Evolutionary conservation across 1,284 basidiomycete genomes (phyloP).

Genomic region (Omphalotus olearius): DNA sequence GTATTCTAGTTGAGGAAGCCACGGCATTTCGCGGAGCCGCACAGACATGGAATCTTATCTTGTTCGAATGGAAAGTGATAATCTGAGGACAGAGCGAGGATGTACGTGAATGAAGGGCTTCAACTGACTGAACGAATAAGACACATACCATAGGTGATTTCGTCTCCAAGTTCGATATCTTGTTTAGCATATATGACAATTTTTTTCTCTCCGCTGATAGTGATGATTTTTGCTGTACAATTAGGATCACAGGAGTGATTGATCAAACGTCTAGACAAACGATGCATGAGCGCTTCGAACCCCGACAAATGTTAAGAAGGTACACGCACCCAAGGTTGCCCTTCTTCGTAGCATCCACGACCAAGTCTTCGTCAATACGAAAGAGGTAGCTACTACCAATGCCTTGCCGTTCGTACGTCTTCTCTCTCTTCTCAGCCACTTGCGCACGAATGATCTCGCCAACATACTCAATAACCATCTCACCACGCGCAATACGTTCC

Average conservation of each 20-base stretch:
- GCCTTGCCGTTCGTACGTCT: slow-evolving; percentile 92
- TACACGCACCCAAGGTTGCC: slow-evolving; percentile 88
- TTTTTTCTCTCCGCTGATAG: slow-evolving; percentile 97
- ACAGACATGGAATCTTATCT: slow-evolving; percentile 88
- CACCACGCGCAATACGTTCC: slow-evolving; percentile 89
- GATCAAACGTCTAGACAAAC: slow-evolving; percentile 71
- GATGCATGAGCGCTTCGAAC: slow-evolving; percentile 17
- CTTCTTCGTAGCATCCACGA: slow-evolving; percentile 98
- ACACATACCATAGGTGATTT: slow-evolving; percentile 84
- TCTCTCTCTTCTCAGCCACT: slow-evolving; percentile 96
- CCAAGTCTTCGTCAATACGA: slow-evolving; percentile 86
- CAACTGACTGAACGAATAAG: neutral
- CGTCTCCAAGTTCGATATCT: slow-evolving; percentile 89
- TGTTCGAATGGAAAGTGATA: slow-evolving; percentile 93
- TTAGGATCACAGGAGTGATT: slow-evolving; percentile 98
- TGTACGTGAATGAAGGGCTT: neutral
- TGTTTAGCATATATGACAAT: slow-evolving; percentile 99
- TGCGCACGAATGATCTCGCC: slow-evolving; percentile 95
- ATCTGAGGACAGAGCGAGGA: slow-evolving; percentile 43
- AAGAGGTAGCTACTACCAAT: slow-evolving; percentile 96
- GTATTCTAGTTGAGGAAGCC: slow-evolving; percentile 75
- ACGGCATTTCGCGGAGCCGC: slow-evolving; percentile 82
- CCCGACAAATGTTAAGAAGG: slow-evolving; percentile 9
- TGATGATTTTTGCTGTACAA: slow-evolving; percentile 98
- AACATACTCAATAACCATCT: slow-evolving; percentile 99